Evolutionary conservation across 768 basidiomycete species (phyloP).

Genomic region (Russula lepida): DNA sequence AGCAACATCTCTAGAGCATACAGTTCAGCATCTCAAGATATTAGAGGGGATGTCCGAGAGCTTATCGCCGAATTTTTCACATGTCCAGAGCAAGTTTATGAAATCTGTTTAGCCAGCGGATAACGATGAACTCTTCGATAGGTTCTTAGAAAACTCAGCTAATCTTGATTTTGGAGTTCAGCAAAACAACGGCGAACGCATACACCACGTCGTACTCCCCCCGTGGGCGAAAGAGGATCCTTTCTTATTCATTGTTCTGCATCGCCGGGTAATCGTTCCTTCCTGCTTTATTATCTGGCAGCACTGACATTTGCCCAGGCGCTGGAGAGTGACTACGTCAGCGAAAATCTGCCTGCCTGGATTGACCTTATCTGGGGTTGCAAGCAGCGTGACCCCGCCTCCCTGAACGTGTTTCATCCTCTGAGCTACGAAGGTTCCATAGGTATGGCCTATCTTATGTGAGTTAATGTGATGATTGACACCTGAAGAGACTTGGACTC

Average conservation of each 20-base stretch:
- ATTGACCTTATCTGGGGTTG: conserved; percentile 92
- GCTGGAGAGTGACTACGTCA: conserved; percentile 80
- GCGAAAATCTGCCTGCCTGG: conserved; percentile 78
- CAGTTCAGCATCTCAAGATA: conserved; percentile 74
- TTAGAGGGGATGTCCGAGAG: conserved; percentile 88
- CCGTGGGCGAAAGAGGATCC: conserved; percentile 86
- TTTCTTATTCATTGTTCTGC: conserved; percentile 68
- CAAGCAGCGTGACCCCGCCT: conserved; percentile 70
- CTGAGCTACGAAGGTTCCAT: conserved; percentile 89
- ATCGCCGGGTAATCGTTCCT: conserved; percentile 39
- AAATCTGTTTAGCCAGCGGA: neutral
- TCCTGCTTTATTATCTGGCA: neutral
- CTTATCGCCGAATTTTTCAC: conserved; percentile 86
- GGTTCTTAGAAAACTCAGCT: conserved; percentile 76
- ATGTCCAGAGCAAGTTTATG: conserved; percentile 58
- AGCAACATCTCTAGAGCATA: conserved; percentile 79
- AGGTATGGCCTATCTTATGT: conserved; percentile 32
- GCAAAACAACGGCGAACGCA: conserved; percentile 65
- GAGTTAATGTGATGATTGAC: neutral
- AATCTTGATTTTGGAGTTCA: conserved; percentile 73
- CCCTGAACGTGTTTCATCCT: conserved; percentile 85
- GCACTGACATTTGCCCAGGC: conserved; percentile 39
- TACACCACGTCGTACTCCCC: conserved; percentile 83
- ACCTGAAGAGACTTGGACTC: conserved; percentile 60
- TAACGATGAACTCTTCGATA: conserved; percentile 25